Evolutionary conservation across 208 protist species (phyloP).

Genomic region (Trypanosoma cruzi): DNA sequence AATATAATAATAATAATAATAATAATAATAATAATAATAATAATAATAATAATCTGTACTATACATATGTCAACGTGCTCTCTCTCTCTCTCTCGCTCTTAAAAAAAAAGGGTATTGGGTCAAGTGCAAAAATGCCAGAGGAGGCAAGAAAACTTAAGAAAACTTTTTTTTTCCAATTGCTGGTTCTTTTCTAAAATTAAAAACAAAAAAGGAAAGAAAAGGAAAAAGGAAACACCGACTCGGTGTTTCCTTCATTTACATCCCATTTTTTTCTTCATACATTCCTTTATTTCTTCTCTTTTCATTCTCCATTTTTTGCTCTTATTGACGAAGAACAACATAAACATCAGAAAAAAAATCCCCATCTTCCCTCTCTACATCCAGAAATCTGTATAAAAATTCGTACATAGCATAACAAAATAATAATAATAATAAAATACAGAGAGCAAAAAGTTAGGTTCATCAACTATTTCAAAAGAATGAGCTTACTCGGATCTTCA

Average conservation of each 20-base stretch:
- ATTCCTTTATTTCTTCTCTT: not conserved
- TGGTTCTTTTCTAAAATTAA: no score
- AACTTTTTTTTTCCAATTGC: no score
- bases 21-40: no score
- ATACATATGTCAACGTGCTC: no score
- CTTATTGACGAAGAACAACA: not conserved
- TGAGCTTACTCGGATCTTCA: conserved; percentile 16
- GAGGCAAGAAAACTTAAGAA: no score
- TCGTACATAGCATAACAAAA: not conserved
- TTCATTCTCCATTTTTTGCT: not conserved
- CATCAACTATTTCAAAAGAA: conserved; percentile 17
- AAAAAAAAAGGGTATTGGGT: no score
- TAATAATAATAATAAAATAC: conserved; percentile 9
- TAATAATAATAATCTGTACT: no score
- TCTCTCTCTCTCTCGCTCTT: no score
- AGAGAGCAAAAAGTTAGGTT: conserved; percentile 24
- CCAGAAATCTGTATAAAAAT: not conserved
- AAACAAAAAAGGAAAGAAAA: conserved; percentile 5
- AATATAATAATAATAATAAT: no score
- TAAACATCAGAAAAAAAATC: not conserved
- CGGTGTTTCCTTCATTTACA: not conserved
- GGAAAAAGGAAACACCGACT: no score
- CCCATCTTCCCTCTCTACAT: not conserved
- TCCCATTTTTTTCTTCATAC: not conserved
- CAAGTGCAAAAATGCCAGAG: no score